These are phyloP conservation scores for Leccinum longicurvipes DNA, from an alignment of 768 basidiomycete genomes.

Conservation along the genomic window DNA sequence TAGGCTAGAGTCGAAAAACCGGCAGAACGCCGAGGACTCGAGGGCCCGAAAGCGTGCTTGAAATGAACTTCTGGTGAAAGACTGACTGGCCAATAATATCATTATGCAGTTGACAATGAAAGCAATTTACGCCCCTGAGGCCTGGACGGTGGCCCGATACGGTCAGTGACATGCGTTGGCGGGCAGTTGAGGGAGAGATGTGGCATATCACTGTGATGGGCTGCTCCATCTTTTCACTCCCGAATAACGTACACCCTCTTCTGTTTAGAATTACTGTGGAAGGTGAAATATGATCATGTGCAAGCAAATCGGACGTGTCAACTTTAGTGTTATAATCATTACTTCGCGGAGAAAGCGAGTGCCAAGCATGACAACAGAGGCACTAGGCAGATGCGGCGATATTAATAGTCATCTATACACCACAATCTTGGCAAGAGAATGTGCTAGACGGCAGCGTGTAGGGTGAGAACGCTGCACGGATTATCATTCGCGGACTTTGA, in stretches of 20 bases:
- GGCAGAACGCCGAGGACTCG: background rate
- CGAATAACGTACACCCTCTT: background rate
- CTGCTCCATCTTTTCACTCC: background rate
- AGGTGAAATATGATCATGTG: background rate
- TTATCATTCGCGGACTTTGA: slow-evolving; percentile 8
- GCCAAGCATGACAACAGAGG: background rate
- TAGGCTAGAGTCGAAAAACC: background rate
- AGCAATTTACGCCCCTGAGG: background rate
- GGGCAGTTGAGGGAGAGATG: background rate
- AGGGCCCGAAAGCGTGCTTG: background rate
- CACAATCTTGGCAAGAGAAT: background rate
- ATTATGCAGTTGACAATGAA: background rate
- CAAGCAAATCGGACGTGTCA: background rate
- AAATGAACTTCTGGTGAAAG: background rate
- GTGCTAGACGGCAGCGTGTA: too few species aligned
- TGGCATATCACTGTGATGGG: background rate
- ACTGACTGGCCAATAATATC: background rate
- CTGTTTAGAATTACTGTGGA: background rate
- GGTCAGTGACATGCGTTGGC: background rate
- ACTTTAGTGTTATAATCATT: background rate
- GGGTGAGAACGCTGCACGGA: background rate
- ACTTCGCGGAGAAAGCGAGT: background rate
- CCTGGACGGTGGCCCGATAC: background rate
- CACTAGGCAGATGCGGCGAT: background rate
- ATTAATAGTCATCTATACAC: background rate